Evolutionary conservation across 2,329 filamentous ascomycete species (phyloP), one percentile per base, ranked within the genome.

Genomic region (Bipolaris bicolor): DNA sequence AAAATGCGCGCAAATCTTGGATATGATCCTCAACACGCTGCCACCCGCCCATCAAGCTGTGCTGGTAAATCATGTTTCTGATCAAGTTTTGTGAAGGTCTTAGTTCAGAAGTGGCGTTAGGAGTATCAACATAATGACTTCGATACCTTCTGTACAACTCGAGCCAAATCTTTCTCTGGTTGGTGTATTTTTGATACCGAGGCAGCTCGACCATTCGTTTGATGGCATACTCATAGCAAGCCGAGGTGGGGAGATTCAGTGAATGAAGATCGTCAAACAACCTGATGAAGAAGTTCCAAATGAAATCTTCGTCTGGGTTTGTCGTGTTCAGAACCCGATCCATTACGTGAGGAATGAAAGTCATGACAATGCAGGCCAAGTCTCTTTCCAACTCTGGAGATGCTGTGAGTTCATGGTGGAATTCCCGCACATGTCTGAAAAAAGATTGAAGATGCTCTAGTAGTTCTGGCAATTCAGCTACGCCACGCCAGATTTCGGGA

Each of bases 171-270:
- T 73, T 74, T 1, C 57, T 61, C 24, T 65, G 46, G 46, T 72
- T 68, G 15, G 58, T 69, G 52, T 74, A 75, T 16, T 44, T 18
- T 44, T 58, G 64, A 44, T 74, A 74, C n/a, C 66, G 62, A 13
- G 66, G 67, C n/a, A 71, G 50, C 1, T 60, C n/a, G 16, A 74
- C 31, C 56, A 75, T 68, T 16, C 47, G 36, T 6, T 52, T 52
- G 20, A 76, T 69, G 3, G 67, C 60, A 48, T 66, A 63, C 39
- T 75, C 67, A 46, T 75, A 76, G 55, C 64, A 64, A 22, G 49
- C 49, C 6, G 52, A 36, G 9, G 58, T 62, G 15, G 65, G 63
- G 34, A 76, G 61, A 0, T 55, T 49, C 5, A 71, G 37, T 11
- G 48, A 36, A 5, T 60, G 57, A 5, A 76, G 53, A 13, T 66